Evolutionary conservation across 306 rosid species (phyloP).

Genomic region (Canavalia ensiformis): DNA sequence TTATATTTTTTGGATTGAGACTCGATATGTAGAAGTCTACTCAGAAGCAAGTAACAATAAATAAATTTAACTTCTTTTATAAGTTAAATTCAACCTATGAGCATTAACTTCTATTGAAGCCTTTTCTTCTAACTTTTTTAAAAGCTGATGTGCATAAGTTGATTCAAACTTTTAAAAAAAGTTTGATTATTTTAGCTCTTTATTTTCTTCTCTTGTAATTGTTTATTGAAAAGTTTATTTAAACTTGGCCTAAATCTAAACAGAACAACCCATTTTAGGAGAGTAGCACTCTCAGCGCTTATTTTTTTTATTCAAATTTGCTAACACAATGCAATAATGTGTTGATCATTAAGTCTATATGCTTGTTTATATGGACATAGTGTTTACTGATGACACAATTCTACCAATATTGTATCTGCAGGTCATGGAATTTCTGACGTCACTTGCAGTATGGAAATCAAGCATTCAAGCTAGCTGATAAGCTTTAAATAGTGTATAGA

Average conservation of each 20-base stretch:
- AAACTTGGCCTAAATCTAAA: background rate
- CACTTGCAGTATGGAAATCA: constrained; percentile 79
- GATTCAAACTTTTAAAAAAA: too few species aligned
- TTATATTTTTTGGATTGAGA: background rate
- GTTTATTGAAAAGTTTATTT: too few species aligned
- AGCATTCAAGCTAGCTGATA: constrained; percentile 61
- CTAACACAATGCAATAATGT: background rate
- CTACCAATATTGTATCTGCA: constrained; percentile 40
- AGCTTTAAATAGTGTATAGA: constrained; percentile 47
- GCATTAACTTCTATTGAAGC: too few species aligned
- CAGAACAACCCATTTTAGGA: background rate
- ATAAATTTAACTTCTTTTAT: too few species aligned
- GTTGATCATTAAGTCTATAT: background rate
- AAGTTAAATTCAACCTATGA: too few species aligned
- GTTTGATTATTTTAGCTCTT: too few species aligned
- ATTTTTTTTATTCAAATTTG: background rate
- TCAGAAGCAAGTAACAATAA: too few species aligned
- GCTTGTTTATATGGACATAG: background rate
- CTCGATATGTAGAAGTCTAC: too few species aligned
- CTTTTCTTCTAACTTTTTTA: too few species aligned
- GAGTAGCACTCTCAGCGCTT: background rate
- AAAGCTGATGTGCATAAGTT: too few species aligned
- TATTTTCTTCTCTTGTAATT: too few species aligned
- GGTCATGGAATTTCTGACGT: constrained; percentile 93
- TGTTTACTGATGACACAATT: constrained; percentile 7